Evolutionary conservation across 345 rosid species (phyloP).

Genomic region (Syzygium oleosum): DNA sequence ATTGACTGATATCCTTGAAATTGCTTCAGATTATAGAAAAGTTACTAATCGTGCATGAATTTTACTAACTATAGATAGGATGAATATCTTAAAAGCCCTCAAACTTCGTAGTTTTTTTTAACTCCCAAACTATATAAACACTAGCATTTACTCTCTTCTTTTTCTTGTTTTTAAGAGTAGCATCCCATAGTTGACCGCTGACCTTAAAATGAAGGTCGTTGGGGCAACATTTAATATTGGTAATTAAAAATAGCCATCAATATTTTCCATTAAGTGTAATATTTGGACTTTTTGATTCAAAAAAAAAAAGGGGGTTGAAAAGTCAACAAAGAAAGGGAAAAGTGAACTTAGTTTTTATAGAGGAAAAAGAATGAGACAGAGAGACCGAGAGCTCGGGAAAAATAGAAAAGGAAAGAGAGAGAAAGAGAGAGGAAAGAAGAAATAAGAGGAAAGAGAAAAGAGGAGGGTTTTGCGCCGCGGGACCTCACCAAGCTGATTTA

Average conservation of each 20-base stretch:
- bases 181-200: background rate
- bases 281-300: no score
- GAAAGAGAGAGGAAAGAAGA: no score
- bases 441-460: no score
- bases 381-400: no score
- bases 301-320: no score
- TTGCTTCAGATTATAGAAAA: background rate
- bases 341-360: no score
- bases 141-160: background rate
- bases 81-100: background rate
- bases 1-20: background rate
- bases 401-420: no score
- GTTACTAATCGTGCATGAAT: background rate
- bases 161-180: background rate
- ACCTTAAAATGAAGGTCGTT: background rate
- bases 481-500: no score
- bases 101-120: background rate
- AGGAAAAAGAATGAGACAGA: no score
- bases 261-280: background rate
- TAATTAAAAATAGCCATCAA: background rate
- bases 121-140: background rate
- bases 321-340: no score
- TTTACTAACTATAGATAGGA: background rate
- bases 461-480: no score
- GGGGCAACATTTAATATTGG: background rate